Conservation (phyloP, 2,329 filamentous ascomycete species). For the Colletotrichum siamense region DNA sequence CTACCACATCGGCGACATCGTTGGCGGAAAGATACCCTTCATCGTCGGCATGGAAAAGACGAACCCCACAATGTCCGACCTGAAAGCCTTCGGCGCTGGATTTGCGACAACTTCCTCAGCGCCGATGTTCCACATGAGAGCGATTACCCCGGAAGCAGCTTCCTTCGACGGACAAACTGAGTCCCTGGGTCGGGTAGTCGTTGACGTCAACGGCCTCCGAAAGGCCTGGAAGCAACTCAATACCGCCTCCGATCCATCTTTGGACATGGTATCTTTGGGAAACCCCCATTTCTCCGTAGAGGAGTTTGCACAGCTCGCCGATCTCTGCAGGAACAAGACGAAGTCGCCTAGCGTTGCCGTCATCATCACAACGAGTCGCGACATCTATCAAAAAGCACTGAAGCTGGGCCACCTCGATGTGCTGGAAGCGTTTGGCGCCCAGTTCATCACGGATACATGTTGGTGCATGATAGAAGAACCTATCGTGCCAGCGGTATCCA, state of each 20-base stretch:
- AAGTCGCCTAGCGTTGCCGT: constrained; percentile 25
- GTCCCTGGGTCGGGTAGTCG: neutral
- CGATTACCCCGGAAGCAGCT: constrained; percentile 42
- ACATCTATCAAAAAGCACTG: neutral
- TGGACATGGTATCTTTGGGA: constrained; percentile 46
- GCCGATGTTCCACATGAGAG: constrained; percentile 49
- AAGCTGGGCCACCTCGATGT: constrained; percentile 32
- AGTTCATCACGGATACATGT: constrained; percentile 38
- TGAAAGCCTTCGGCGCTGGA: constrained; percentile 49
- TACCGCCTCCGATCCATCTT: neutral
- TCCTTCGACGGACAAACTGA: neutral
- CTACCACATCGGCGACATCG: constrained; percentile 37
- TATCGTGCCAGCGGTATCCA: constrained; percentile 30
- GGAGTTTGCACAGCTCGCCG: constrained; percentile 38
- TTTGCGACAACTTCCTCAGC: constrained; percentile 47
- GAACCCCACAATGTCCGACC: constrained; percentile 29
- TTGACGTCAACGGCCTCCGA: neutral
- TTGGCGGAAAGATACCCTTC: constrained; percentile 36
- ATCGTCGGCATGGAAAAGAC: constrained; percentile 36
- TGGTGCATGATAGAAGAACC: constrained; percentile 53
- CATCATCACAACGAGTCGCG: constrained; percentile 19
- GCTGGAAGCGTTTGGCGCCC: constrained; percentile 41
- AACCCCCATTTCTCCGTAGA: constrained; percentile 49
- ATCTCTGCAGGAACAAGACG: constrained; percentile 29
- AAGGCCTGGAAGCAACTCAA: neutral